Evolutionary conservation across 78 protist genomes (phyloP), one percentile per base, ranked within the genome.

Genomic region (Acrasis kona): DNA sequence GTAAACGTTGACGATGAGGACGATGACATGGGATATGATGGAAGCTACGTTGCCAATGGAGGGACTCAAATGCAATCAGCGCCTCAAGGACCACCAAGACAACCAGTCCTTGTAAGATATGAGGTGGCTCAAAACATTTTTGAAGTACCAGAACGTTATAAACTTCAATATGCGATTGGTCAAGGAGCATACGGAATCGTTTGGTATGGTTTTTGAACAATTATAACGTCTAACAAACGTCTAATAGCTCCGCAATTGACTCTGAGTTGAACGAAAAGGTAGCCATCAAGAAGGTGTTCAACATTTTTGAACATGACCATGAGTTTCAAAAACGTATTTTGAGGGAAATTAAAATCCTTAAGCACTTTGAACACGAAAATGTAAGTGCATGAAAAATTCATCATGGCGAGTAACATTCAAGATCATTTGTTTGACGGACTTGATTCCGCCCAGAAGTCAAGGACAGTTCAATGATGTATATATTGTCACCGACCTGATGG

Each of bases 261-360:
- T 50, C 4, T 39, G 19, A n/a, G 39, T 40, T 42, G 31, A 65
- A 66, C 29, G 42, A 78, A n/a, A 65, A 71, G 10, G 94, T 89
- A 6, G 99, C 99, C 10, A 89, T 97, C 71, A 97, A 97, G 84
- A 92, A 88, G 78, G 87, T 96, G 39, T 41, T 61, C 29, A 85
- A 88, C 30, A 93, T 89, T 3, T 93, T 96, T 64, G 87, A 82
- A 2, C 84, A 95, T 6, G 74, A 36, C 41, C 41, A 31, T 35
- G 74, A 6, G 39, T 39, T 77, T 2, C 83, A 88, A 2, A 94
- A 91, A 84, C 84, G 99, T 2, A 83, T 89, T 1, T 86, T 96
- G 27, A 92, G 99, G n/a, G 99, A 98, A 68, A 67, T 98, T 68
- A 89, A 88, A 77, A 74, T 94, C 32, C 81, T 91, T 29, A 39